A percentile compares a stretch with the other conserved stretches of the same genome.
These are phyloP conservation scores for Amanita pseudoporphyria DNA, from an alignment of 768 basidiomycete genomes.

Conservation along the genomic window DNA sequence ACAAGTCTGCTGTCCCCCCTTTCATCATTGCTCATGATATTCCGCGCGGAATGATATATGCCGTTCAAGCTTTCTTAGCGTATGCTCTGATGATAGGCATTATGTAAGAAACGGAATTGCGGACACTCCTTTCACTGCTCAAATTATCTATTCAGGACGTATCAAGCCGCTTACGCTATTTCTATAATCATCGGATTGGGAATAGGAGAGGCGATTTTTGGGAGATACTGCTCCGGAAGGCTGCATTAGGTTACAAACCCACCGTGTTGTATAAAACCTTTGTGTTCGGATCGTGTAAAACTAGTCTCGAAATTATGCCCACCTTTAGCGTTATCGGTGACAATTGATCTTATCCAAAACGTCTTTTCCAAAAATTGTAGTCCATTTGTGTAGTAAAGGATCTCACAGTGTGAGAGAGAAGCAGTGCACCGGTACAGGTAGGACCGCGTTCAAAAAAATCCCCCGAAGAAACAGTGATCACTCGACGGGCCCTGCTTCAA, in stretches of 20 bases:
- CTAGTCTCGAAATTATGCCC: no score
- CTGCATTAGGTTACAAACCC: background rate
- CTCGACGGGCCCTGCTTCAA: background rate
- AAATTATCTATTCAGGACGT: conserved; percentile 49
- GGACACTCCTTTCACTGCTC: background rate
- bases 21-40: conserved; percentile 64
- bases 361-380: background rate
- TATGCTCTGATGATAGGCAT: conserved; percentile 76
- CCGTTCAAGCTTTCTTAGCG: conserved; percentile 48
- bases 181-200: conserved; percentile 62
- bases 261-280: no score
- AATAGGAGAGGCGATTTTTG: conserved; percentile 67
- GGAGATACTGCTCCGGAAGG: conserved; percentile 32
- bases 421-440: background rate
- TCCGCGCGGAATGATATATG: conserved; percentile 56
- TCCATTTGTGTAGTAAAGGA: background rate
- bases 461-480: background rate
- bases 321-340: background rate
- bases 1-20: conserved; percentile 33
- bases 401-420: background rate
- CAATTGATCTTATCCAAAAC: background rate
- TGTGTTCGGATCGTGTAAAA: no score
- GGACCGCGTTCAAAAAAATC: no score
- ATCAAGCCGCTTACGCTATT: conserved; percentile 70
- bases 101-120: conserved; percentile 43